Evolutionary conservation across 202 grass and related monocot species (phyloP), one percentile per base, ranked within the genome.

Genomic region (Brachypodium distachyon): DNA sequence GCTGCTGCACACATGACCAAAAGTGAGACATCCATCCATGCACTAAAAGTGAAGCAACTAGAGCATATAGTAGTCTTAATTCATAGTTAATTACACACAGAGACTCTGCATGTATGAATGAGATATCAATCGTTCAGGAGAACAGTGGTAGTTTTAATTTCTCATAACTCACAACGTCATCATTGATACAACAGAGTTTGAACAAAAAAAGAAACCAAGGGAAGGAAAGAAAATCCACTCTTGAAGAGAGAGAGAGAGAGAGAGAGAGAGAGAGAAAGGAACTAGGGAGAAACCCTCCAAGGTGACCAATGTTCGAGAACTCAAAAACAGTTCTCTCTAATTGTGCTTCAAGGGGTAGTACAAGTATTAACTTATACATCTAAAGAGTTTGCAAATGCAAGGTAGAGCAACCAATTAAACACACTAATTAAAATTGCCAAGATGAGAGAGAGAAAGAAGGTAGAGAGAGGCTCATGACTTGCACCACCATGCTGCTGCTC

Each of bases 251-350:
- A 69, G 26, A 44, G 8, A 62, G 33, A 18, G 28, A 37, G 39
- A 39, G 37, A 61, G 52, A 52, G 14, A 11, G 50, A 69, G 26
- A 44, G 8, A 62, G 33, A 18, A 26, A 37, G 39, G 31, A 44
- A 61, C 42, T 44, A 82, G 23, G 54, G 23, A 60, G 48, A 40
- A 51, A 83, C 81, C 81, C 81, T 88, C 75, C 3, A 76, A 50
- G 73, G 61, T 16, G 63, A 56, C 81, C 51, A 66, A 49, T 81
- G 77, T 71, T 59, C 59, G 81, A 84, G 81, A 88, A 88, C 86
- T 88, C 81, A 88, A 88, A 88, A 88, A 84, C 63, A 88, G 86
- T 81, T 81, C 81, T 81, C 81, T 84, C 86, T 38, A 88, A 61
- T 58, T 76, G 52, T 76, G 77, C 76, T 88, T 82, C 81, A 57